Evolutionary conservation across 306 rosid genomes (phyloP).

Genomic region (Alnus rubra): DNA sequence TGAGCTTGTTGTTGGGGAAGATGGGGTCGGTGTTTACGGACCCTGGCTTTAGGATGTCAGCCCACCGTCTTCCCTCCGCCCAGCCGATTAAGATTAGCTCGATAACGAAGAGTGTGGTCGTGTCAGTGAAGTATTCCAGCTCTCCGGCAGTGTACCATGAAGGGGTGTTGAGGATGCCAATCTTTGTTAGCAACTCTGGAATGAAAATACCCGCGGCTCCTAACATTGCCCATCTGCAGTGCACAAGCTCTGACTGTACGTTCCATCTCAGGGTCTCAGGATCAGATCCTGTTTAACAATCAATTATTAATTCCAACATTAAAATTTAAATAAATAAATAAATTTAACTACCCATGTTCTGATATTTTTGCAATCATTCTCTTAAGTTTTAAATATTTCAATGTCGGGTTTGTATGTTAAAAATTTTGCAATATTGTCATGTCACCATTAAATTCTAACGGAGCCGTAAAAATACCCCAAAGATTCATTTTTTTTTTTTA

Average conservation of each 20-base stretch:
- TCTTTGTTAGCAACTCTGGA: constrained; percentile 70
- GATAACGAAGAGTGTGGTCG: constrained; percentile 60
- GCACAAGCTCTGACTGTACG: constrained; percentile 61
- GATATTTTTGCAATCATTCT: no score
- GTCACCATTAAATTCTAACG: no score
- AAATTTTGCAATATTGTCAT: no score
- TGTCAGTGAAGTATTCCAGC: constrained; percentile 71
- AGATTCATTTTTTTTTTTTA: no score
- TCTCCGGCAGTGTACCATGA: constrained; percentile 80
- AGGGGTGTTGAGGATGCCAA: constrained; percentile 65
- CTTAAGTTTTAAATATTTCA: no score
- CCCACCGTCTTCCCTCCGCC: constrained; percentile 84
- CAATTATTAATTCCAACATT: neutral
- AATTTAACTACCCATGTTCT: no score
- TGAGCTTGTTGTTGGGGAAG: constrained; percentile 83
- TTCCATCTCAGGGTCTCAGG: constrained; percentile 75
- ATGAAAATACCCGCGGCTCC: constrained; percentile 83
- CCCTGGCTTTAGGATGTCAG: constrained; percentile 72
- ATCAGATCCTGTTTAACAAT: constrained; percentile 49
- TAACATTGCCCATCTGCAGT: constrained; percentile 83
- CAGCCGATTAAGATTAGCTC: constrained; percentile 71
- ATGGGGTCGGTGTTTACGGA: constrained; percentile 71
- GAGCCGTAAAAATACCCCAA: no score
- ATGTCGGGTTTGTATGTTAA: no score
- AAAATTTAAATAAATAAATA: no score